Conservation (phyloP, 345 rosid genomes). For the Camelina hispida region DNA sequence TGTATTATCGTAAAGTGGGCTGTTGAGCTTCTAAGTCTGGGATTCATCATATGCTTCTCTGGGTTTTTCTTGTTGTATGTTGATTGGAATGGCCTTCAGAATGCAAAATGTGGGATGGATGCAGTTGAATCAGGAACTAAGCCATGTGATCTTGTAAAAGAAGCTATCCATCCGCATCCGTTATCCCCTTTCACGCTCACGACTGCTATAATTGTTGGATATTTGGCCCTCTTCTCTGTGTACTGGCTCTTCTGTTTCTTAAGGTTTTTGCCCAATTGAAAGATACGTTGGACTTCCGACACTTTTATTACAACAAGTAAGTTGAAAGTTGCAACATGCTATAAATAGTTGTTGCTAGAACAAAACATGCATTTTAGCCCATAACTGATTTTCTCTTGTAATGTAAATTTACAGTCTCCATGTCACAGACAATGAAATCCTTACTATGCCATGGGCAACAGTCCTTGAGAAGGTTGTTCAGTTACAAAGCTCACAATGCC, state of each 20-base stretch:
- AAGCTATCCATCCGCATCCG: constrained; percentile 89
- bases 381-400: constrained; percentile 10
- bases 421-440: constrained; percentile 90
- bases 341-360: constrained; percentile 18
- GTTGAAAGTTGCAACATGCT: constrained; percentile 16
- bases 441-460: constrained; percentile 93
- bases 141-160: constrained; percentile 96
- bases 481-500: constrained; percentile 75
- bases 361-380: constrained; percentile 2
- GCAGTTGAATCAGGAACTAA: constrained; percentile 95
- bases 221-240: constrained; percentile 79
- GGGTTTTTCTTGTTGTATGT: constrained; percentile 93
- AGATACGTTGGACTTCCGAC: constrained; percentile 81
- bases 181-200: constrained; percentile 87
- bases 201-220: constrained; percentile 82
- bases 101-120: constrained; percentile 99
- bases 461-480: constrained; percentile 89
- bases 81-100: constrained; percentile 97
- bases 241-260: constrained; percentile 93
- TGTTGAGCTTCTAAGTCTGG: constrained; percentile 88
- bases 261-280: constrained; percentile 90
- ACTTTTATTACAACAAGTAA: constrained; percentile 83
- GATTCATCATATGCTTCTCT: constrained; percentile 91
- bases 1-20: constrained; percentile 96
- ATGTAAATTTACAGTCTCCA: constrained; percentile 71